Evolutionary conservation across 768 basidiomycete genomes (phyloP), one percentile per base, ranked within the genome.

Genomic region (Chiua virens): DNA sequence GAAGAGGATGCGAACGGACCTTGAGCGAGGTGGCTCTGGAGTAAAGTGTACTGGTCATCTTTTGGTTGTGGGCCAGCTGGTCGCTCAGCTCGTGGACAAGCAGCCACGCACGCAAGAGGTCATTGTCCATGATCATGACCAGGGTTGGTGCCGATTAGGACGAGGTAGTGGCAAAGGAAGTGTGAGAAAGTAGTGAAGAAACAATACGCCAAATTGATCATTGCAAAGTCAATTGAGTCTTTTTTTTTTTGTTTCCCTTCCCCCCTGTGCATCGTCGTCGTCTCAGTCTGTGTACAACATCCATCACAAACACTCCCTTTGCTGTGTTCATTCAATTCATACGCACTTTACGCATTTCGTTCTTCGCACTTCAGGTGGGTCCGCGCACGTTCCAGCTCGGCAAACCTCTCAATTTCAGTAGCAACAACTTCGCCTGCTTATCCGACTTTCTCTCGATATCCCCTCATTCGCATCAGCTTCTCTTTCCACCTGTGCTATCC

Each of bases 61-160:
- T 87, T 47, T 90, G 81, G 71, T 97, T 98, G 58, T 82, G 82
- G 2, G 81, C 76, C 45, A 96, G 81, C 71, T 92, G 91, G 30
- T 90, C 86, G 62, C 84, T 83, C 62, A 94, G 82, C 62, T 94
- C 92, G 52, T 82, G 79, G 3, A 94, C 77, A 57, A 94, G 78
- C 52, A 85, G 80, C 86, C 87, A 92, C 43, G 89, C 81, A 21
- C 87, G 79, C 39, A 87, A 64, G 45, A 91, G 78, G 40, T 92
- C 91, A 56, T 67, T 75, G 57, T 89, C 87, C 80, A 87, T 81
- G 65, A 67, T 71, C 69, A 67, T 71, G 47, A 18, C 23, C 23
- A 22, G 18, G 35, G 36, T 30, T 5, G 28, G 28, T 30, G 28
- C 6, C 27, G 30, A 30, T 14, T 30, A 5, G 13, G 30, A 14